Base-by-base conservation (phyloP, 73 alveolate species). In the Paramecium biaurelia region DNA sequence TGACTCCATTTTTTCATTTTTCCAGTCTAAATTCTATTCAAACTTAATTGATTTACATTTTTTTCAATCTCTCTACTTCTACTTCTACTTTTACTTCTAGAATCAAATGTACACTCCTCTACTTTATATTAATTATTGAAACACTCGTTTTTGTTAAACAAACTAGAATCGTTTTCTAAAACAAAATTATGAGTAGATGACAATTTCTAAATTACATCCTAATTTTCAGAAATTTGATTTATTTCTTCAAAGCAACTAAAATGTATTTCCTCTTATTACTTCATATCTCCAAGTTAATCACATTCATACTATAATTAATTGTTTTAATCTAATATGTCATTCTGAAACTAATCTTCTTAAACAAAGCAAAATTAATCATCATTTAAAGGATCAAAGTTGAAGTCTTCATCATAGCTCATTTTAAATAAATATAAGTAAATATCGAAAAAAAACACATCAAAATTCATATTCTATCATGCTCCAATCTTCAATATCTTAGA, bases 21-120 rank as follows among this genome's bases (percentile, higher is more conserved):
- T 26, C 84, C 49, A 30, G 3, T 63, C 84, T 63, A 63, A 26
- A 26, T 63, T 53, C 68, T 53, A 53, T 53, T 53, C 68, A 26
- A 63, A 63, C 20, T 32, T n/a, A n/a, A 26, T 12, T 30, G 5
- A 4, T 6, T 30, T 63, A 63, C 84, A 30, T 26, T 26, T 30
- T 30, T 32, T 18, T 63, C 84, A 23, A 18, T 18, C 26, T 53
- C 68, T 14, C 45, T 63, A 32, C 45, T 63, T 63, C 53, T 28
- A 63, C 37, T 63, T 63, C 84, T 63, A 63, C 37, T 63, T 63
- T 49, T 63, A 63, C 84, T 63, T 63, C 84, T 63, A 0, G 84
- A 63, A 8, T 32, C 28, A 30, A 32, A 23, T 6, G 84, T 20
- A 30, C 43, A 26, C n/a, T 53, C 68, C 9, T 53, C 68, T 9